Base-by-base conservation (phyloP, 345 rosid genomes). In the Acer saccharum region DNA sequence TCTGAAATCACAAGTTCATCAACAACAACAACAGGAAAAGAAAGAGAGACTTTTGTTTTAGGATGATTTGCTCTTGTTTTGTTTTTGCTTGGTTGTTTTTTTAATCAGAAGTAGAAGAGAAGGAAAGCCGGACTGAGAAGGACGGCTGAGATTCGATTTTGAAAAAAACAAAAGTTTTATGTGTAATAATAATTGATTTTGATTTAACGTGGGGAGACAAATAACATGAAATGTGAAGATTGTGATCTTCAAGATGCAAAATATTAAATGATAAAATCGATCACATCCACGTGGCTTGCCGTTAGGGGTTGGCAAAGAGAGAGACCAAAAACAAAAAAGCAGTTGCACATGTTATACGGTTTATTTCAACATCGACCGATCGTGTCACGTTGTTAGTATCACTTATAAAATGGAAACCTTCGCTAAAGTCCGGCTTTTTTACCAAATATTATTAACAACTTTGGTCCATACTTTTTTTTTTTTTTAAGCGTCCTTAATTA, bases 231-330 rank as follows among this genome's bases (percentile, higher is more conserved):
- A 7, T 6, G 6, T 66, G 7, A 57, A 11, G 52, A 18, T 67
- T 67, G 48, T 67, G 25, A 9, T 41, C 16, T 67, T 29, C 20
- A 1, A 64, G 68, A 27, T 3, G 32, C 17, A 39, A 64, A 50
- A 13, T 27, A 23, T 2, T 27, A 12, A 11, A 27, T 23, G 16
- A 64, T 29, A 67, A 41, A n/a, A 57, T 57, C 23, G 23, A 18
- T 41, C 44, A 39, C 4, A 13, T 20, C 55, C 80, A 67, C 77
- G 43, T 81, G 83, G 39, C 75, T 68, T 68, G 18, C 68, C 68
- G 76, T 61, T 73, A 17, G 58, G 68, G 58, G 21, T 44, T 20
- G 58, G 58, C 7, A 20, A 68, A 10, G 69, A 65, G n/a, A 10
- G 21, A 57, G 2, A 43, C 1, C 1, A 43, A 43, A 43, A 43